Conservation (phyloP, 257 asterid species). For the Capsicum rhomboideum region DNA sequence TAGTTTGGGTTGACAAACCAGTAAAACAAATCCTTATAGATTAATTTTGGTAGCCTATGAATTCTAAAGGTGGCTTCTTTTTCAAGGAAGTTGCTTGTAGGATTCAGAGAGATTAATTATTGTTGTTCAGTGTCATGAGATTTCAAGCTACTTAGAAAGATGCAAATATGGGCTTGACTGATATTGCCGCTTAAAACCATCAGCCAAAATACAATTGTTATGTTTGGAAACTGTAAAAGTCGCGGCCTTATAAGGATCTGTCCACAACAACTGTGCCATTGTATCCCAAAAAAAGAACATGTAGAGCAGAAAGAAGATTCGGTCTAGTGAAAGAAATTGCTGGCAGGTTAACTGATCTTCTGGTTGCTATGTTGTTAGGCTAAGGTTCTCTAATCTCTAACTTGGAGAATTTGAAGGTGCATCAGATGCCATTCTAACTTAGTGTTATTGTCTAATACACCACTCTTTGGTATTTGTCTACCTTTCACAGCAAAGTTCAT, state of each 20-base stretch:
- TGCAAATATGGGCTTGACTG: neutral
- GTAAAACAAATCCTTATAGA: neutral
- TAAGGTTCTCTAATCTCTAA: neutral
- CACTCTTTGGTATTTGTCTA: neutral
- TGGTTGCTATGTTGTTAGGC: neutral
- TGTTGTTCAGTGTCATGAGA: neutral
- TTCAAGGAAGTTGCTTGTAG: neutral
- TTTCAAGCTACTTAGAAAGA: neutral
- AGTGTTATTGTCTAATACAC: neutral
- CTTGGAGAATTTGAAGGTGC: neutral
- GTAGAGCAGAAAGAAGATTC: neutral
- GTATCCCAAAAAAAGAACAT: neutral
- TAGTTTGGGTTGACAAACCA: neutral
- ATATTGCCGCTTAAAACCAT: neutral
- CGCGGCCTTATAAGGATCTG: neutral
- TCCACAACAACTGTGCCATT: too few species aligned
- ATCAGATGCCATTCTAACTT: neutral
- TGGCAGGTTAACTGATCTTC: neutral
- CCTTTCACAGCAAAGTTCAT: neutral
- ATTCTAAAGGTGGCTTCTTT: neutral
- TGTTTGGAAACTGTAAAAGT: neutral
- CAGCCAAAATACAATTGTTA: neutral
- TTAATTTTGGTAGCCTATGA: neutral
- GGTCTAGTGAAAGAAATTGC: neutral
- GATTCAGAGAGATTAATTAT: neutral